Evolutionary conservation across 495 filamentous ascomycete genomes (phyloP).

Genomic region (Hyphodiscus hymeniophilus): DNA sequence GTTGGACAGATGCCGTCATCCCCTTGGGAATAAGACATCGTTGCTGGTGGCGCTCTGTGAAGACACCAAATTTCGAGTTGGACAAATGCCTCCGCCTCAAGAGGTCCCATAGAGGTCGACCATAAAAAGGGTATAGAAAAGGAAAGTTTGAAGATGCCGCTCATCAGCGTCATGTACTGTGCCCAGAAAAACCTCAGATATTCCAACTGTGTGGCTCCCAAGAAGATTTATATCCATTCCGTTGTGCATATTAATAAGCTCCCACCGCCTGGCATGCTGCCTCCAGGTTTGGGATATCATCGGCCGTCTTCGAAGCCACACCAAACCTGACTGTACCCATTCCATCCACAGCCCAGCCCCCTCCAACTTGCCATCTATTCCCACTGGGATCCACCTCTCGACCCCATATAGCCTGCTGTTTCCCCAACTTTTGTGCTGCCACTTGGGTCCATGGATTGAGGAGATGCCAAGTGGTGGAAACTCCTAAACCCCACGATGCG

Average conservation of each 20-base stretch:
- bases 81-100: too few species aligned
- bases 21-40: too few species aligned
- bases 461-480: slow-evolving; percentile 44
- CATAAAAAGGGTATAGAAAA: too few species aligned
- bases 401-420: slow-evolving; percentile 48
- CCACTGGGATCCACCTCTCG: slow-evolving; percentile 42
- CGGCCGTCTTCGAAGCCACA: neutral
- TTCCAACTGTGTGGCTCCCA: too few species aligned
- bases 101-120: too few species aligned
- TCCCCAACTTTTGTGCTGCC: slow-evolving; percentile 37
- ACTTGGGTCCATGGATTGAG: slow-evolving; percentile 37
- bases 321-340: neutral
- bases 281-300: neutral
- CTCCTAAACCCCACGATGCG: slow-evolving; percentile 47
- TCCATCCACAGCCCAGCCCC: slow-evolving; percentile 35
- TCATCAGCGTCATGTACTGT: too few species aligned
- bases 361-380: slow-evolving; percentile 48
- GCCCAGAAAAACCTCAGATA: too few species aligned
- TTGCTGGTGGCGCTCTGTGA: too few species aligned
- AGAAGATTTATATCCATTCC: too few species aligned
- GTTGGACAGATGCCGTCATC: too few species aligned
- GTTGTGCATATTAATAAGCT: neutral
- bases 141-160: too few species aligned
- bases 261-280: neutral
- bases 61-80: too few species aligned